Conservation (phyloP, 208 protist genomes). For the Leptomonas seymouri region DNA sequence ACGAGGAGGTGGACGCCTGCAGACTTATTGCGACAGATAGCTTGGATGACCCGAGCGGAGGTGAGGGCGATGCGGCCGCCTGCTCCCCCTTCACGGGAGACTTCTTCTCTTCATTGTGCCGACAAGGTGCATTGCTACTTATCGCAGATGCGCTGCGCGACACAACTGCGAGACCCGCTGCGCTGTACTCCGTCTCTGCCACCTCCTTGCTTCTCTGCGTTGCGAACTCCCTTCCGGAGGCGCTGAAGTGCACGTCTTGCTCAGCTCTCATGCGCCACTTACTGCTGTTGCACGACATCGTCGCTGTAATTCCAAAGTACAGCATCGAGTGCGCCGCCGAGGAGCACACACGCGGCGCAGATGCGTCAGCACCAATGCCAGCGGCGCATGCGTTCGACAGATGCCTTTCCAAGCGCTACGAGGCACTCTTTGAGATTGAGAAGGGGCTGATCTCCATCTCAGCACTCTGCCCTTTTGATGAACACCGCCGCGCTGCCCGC, state of each 20-base stretch:
- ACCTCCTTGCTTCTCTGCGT: slow-evolving; percentile 18
- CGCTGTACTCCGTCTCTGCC: slow-evolving; percentile 17
- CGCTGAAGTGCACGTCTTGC: slow-evolving; percentile 11
- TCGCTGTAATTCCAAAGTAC: slow-evolving; percentile 31
- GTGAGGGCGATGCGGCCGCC: neutral
- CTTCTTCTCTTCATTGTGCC: slow-evolving; percentile 8
- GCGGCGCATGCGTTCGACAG: neutral
- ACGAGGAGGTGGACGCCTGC: slow-evolving; percentile 17
- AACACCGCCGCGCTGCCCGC: slow-evolving; percentile 40
- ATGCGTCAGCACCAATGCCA: neutral
- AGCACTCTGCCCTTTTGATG: slow-evolving; percentile 41
- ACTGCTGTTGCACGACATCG: slow-evolving; percentile 24
- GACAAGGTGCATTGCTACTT: slow-evolving; percentile 29
- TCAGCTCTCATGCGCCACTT: slow-evolving; percentile 29
- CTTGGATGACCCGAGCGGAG: neutral
- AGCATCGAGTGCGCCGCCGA: slow-evolving; percentile 22
- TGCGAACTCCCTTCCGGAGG: neutral
- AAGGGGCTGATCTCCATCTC: slow-evolving; percentile 63
- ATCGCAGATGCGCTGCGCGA: slow-evolving; percentile 18
- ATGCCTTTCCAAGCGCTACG: slow-evolving; percentile 47
- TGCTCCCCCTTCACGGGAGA: neutral
- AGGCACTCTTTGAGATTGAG: slow-evolving; percentile 51
- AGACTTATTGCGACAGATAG: slow-evolving; percentile 18
- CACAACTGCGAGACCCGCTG: neutral
- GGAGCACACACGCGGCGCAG: neutral